Evolutionary conservation across 345 rosid genomes (phyloP).

Genomic region (Aquilaria malaccensis): DNA sequence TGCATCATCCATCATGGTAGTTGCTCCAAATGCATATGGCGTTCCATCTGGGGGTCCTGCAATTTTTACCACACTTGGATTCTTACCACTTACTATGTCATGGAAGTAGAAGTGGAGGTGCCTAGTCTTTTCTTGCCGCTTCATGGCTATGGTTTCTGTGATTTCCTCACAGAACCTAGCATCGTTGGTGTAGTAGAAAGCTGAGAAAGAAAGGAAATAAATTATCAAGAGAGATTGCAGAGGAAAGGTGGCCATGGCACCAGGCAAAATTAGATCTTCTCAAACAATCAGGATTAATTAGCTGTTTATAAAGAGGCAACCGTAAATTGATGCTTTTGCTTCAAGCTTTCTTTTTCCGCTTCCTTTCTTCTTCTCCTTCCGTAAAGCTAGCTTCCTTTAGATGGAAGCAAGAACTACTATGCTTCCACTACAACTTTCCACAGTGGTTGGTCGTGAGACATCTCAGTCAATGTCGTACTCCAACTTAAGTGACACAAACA

Average conservation of each 20-base stretch:
- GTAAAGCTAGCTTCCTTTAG: not conserved
- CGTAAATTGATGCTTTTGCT: not conserved
- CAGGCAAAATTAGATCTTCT: not conserved
- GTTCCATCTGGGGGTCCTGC: slow-evolving; percentile 16
- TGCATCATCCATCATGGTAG: slow-evolving; percentile 19
- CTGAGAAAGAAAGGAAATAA: slow-evolving; percentile 12
- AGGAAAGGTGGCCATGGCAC: slow-evolving; percentile 9
- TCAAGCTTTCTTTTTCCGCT: not conserved
- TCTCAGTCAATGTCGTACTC: too few relatives aligned
- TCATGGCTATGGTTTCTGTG: slow-evolving; percentile 19
- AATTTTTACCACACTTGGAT: slow-evolving; percentile 16
- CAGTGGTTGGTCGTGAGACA: too few relatives aligned
- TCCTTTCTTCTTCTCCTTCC: not conserved
- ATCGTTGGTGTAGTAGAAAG: not conserved
- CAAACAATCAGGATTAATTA: not conserved
- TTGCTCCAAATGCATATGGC: slow-evolving; percentile 14
- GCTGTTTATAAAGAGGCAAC: slow-evolving; percentile 4
- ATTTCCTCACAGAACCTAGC: slow-evolving; percentile 30
- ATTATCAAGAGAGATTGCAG: slow-evolving; percentile 9
- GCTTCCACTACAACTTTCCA: slow-evolving; percentile 10
- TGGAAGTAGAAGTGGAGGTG: slow-evolving; percentile 31
- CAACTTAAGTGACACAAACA: too few relatives aligned
- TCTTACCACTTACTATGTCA: slow-evolving; percentile 19
- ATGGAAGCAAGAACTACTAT: slow-evolving; percentile 11
- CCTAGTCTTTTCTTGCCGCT: slow-evolving; percentile 14